phyloP scores from a whole-genome alignment of 1,139 yeast species.

The Magnusiomyces magnusii region DNA sequence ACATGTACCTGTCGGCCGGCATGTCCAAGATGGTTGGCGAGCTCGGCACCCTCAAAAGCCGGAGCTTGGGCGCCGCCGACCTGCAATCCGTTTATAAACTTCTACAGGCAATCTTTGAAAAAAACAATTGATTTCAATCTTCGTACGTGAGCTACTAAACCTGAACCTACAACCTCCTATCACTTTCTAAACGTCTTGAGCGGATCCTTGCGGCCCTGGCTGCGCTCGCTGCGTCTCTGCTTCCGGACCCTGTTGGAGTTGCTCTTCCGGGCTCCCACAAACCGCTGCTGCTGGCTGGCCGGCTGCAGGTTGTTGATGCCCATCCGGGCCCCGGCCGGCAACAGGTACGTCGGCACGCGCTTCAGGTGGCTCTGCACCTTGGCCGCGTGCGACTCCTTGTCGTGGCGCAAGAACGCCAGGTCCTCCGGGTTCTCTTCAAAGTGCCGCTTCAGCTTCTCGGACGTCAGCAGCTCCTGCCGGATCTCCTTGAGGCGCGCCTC shows the following conservation, averaged over 20 bases:
- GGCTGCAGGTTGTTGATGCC: conserved; percentile 45
- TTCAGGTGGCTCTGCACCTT: conserved; percentile 80
- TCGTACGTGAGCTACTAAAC: too few relatives aligned
- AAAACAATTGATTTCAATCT: too few relatives aligned
- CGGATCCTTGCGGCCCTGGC: conserved; percentile 48
- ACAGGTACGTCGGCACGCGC: conserved; percentile 83
- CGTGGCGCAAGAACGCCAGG: conserved; percentile 80
- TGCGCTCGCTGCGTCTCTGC: conserved; percentile 35
- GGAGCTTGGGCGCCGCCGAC: not conserved
- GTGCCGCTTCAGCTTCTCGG: conserved; percentile 87
- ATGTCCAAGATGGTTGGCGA: not conserved
- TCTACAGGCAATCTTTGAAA: not conserved
- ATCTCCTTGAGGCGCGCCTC: conserved; percentile 92
- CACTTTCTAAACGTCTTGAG: conserved; percentile 47
- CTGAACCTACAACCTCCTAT: too few relatives aligned
- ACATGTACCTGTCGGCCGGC: not conserved
- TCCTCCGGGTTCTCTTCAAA: conserved; percentile 99
- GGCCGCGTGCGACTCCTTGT: conserved; percentile 76
- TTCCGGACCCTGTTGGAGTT: conserved; percentile 40
- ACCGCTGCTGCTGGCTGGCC: too few relatives aligned
- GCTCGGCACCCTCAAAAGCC: not conserved
- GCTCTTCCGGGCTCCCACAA: conserved; percentile 66
- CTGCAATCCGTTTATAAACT: not conserved
- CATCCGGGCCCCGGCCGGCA: conserved; percentile 52
- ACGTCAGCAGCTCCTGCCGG: conserved; percentile 76